Base-by-base conservation (phyloP, 768 basidiomycete species). In the Hericium erinaceus region DNA sequence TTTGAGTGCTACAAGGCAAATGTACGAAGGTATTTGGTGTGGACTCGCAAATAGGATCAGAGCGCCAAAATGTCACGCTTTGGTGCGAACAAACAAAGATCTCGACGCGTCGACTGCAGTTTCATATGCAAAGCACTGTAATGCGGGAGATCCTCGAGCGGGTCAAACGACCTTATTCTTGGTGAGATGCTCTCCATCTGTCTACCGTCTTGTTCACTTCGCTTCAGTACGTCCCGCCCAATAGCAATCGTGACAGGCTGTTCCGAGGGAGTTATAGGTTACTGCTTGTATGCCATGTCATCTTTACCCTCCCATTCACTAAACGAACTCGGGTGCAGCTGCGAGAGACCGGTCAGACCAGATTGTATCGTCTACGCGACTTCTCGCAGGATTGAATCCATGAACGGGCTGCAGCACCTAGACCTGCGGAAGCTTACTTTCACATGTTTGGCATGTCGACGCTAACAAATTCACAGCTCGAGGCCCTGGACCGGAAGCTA, bases 331-430 rank as follows among this genome's bases (percentile, higher is more conserved):
- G 41, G 2, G 4, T 28, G 15, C 26, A 89, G 87, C 39, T 86
- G 82, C 64, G 77, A 87, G 61, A 81, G 82, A 62, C 89, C 89
- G 61, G 84, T 83, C 1, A 63, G 68, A 0, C 75, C 73, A 33
- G 87, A 82, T 39, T 90, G 85, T 68, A 79, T 76, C 44, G 89
- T 92, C 9, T 92, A 89, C 59, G 89, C 89, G 2, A 85, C 87
- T 0, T 80, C 89, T 7, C 81, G 89, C 15, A 76, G 72, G n/a
- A 67, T 81, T 2, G 81, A 82, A 20, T 75, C 80, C 6, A 85
- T 92, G 72, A 73, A 73, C 1, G 79, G 77, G 4, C 81, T 91
- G 41, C 66, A 65, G 11, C 67, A 73, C 46, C 65, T 72, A 2
- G 69, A 68, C 7, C 76, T 87, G 41, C 74, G 77, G 53, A 78